Base-by-base conservation (phyloP, 2,329 filamentous ascomycete species). In the Phaeosphaeriaceae sp. region DNA sequence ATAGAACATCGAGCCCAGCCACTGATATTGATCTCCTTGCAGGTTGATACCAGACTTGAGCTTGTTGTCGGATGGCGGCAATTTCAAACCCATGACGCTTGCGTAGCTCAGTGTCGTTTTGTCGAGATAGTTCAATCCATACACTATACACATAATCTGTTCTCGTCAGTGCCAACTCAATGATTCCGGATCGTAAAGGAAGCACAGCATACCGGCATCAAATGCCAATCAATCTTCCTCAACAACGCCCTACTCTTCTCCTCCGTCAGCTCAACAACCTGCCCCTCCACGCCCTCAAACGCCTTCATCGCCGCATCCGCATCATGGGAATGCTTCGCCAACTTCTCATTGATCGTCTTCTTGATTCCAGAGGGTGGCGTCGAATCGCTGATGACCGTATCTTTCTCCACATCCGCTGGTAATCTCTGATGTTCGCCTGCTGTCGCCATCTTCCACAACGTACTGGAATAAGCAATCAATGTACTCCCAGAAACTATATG, bases 81-180 rank as follows among this genome's bases (percentile, higher is more conserved):
- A 65, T 32, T 76, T 77, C 4, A 86, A 70, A 1, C 83, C 82
- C 79, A 85, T 80, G 61, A 85, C 77, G 40, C 81, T 81, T 0
- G 83, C 81, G 68, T 84, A 84, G n/a, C 77, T 80, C 1, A 88
- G 74, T 0, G 82, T 83, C 0, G 84, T 84, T 70, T 89, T 89
- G 75, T 89, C 87, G 1, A 87, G 78, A 62, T 84, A 89, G 60
- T 89, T 86, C 5, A 88, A 75, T n/a, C 85, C 82, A 66, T 89
- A 89, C 0, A 85, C 66, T 64, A 80, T 55, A 76, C 85, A 87
- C 73, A 89, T 81, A 28, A 87, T 74, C 82, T 82, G 30, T 21
- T 2, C 10, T 32, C 30, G n/a, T 51, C 13, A 42, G 46, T 62
- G 49, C 56, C 40, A 24, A 23, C 24, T 35, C n/a, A 3, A 10